Conservation (phyloP, 768 basidiomycete genomes). For the Mycena galericulata region DNA sequence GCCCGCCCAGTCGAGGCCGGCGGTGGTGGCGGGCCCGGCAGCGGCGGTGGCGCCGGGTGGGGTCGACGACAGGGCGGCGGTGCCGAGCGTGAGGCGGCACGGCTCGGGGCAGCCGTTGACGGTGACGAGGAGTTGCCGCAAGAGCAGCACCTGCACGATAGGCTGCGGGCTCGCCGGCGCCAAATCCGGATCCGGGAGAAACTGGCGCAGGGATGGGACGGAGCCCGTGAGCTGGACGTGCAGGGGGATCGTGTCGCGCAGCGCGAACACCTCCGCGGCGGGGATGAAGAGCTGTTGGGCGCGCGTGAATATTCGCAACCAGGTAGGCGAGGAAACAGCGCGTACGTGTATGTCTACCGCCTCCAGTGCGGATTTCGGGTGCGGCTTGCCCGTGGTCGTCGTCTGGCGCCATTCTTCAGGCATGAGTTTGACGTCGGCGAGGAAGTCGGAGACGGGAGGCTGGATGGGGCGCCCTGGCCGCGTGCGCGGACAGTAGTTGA, state of each 20-base stretch:
- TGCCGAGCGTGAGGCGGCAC: neutral
- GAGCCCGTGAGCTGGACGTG: slow-evolving; percentile 19
- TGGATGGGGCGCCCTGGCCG: slow-evolving; percentile 3
- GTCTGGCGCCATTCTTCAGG: slow-evolving; percentile 13
- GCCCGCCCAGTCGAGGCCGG: slow-evolving; percentile 16
- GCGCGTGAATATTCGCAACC: too few relatives aligned
- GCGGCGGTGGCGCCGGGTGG: slow-evolving; percentile 1
- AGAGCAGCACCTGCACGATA: neutral
- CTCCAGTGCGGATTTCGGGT: neutral
- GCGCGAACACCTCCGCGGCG: neutral
- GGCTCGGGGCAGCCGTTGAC: neutral
- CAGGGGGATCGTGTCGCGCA: slow-evolving; percentile 9
- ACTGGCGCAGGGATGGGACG: neutral
- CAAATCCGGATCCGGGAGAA: neutral
- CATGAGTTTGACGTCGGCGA: slow-evolving; percentile 10
- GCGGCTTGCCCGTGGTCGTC: neutral
- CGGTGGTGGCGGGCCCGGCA: neutral
- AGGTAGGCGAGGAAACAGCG: neutral
- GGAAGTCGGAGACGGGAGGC: neutral
- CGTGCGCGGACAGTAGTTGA: slow-evolving; percentile 13
- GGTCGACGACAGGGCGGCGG: neutral
- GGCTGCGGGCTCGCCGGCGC: neutral
- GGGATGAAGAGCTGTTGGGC: slow-evolving; percentile 7
- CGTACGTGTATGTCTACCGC: slow-evolving; percentile 11
- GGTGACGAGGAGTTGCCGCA: slow-evolving; percentile 7